Evolutionary conservation across 2,329 filamentous ascomycete genomes (phyloP), one percentile per base, ranked within the genome.

Genomic region (Aspergillus sp.): DNA sequence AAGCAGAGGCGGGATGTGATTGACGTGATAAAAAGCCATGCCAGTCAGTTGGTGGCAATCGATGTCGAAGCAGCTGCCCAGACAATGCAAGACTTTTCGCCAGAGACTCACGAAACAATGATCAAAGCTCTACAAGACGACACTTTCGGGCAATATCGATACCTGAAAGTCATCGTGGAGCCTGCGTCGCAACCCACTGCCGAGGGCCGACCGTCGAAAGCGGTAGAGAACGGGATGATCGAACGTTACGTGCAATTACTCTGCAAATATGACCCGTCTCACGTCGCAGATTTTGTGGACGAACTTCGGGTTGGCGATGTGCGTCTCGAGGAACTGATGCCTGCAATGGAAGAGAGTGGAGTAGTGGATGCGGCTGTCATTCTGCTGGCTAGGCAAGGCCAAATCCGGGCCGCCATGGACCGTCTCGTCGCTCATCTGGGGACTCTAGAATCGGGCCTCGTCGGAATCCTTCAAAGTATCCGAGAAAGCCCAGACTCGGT

Each of bases 361-460:
- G 91, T 95, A 5, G 87, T 99, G 50, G 95, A 99, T 78, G 96
- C 93, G 4, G 94, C 92, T 0, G 91, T 99, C 6, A 87, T 96
- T 1, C 82, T 99, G 10, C 90, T 99, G 83, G 91, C 92, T 45
- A 86, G 91, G 59, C 92, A 97, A 71, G 95, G 96, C 0, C 87
- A 95, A 69, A 84, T 94, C 12, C 85, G 86, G 61, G 85, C 89
- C 67, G 95, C 92, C 6, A 96, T 99, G 89, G 84, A 87, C 57
- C 87, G 95, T 52, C 83, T 99, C 22, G 85, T 91, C n/a, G 85
- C 83, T 65, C 94, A 99, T 71, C 77, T 99, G 26, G 82, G 84
- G 42, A 93, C 89, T 0, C 81, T 99, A 0, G 90, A 96, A 72
- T 88, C 88, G 2, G 90, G 92, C 1, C 79, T 97, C 52, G 83